A percentile compares a stretch with the other conserved stretches of the same genome.
Conservation (phyloP, 1,139 yeast species). For the Diutina siamensis region DNA sequence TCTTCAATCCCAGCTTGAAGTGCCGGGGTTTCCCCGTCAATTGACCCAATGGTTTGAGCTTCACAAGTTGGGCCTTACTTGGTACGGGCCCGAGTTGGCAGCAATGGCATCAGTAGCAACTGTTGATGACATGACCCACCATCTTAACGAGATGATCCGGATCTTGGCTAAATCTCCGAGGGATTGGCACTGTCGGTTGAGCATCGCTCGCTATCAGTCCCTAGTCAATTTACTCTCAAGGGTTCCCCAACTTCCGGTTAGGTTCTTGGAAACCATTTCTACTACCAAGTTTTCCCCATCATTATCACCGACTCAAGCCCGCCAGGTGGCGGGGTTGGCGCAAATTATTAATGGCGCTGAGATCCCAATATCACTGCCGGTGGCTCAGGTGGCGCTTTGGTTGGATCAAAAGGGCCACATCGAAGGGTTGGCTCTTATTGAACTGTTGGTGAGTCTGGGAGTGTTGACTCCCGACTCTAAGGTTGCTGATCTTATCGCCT, state of each 20-base stretch:
- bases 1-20: neutral
- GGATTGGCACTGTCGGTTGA: neutral
- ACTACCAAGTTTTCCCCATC: neutral
- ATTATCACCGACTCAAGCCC: neutral
- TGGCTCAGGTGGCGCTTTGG: neutral
- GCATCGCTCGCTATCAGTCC: neutral
- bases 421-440: neutral
- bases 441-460: neutral
- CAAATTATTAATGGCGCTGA: neutral
- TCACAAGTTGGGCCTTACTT: neutral
- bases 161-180: too few species aligned
- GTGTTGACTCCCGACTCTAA: neutral
- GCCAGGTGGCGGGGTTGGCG: neutral
- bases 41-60: constrained; percentile 4
- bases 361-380: neutral
- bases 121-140: neutral
- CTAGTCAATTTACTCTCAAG: neutral
- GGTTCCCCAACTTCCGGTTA: neutral
- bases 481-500: neutral
- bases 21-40: neutral
- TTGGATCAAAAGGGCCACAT: neutral
- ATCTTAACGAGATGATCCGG: too few species aligned
- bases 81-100: neutral
- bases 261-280: neutral
- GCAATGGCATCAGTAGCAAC: neutral